Base-by-base conservation (phyloP, 768 basidiomycete genomes). In the Suillus fuscotomentosus region DNA sequence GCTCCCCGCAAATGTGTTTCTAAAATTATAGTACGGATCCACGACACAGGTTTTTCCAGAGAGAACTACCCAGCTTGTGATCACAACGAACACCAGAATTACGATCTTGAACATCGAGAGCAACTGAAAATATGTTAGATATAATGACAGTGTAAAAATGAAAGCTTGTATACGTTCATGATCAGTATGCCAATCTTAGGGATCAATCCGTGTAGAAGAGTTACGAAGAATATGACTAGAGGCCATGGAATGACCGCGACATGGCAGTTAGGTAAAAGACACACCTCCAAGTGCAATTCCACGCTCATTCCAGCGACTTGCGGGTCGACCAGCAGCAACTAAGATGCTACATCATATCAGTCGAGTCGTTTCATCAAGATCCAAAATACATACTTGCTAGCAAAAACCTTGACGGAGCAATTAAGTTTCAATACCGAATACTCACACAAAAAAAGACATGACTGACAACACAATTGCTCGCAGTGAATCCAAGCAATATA, bases 41-140 rank as follows among this genome's bases (percentile, higher is more conserved):
- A 78, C 47, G n/a, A 90, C 80, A 9, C 76, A 78, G 2, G 86
- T 88, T 62, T 80, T 77, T 0, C 87, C 88, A 9, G 82, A 81
- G 13, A 90, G 79, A 11, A 89, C 88, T 27, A 84, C 84, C 77
- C 86, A 83, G 3, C 87, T 86, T 5, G 85, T 82, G 51, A 88
- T 72, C 1, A 86, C 82, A 50, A 89, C 73, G 64, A 87, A 81
- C n/a, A 83, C 39, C 0, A 88, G 76, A 56, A 88, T 83, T 20
- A 77, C 60, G 9, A 84, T 81, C 70, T 88, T 88, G 78, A 87
- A 85, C 27, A 84, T 65, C 41, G 83, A 79, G 45, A 88, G 73
- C 17, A 72, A 70, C 86, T 86, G 24, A 27, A 10, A 31, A 14
- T 3, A 5, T 36, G 9, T 53, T 22, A 34, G 22, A 51, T 27